These are phyloP conservation scores for Colletotrichum sp. DNA, from an alignment of 2,329 filamentous ascomycete species.

Conservation along the genomic window DNA sequence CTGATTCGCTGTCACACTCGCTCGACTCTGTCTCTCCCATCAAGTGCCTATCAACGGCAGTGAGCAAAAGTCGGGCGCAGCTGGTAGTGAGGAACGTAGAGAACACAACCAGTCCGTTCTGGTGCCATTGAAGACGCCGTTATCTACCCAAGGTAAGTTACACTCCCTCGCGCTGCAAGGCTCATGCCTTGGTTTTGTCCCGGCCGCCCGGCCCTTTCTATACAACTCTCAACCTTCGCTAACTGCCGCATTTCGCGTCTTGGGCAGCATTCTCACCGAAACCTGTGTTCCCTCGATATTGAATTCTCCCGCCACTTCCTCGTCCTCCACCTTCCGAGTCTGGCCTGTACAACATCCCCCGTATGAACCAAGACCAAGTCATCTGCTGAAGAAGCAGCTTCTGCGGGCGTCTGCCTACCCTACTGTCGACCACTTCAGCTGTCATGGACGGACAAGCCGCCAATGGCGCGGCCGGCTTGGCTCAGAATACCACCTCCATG, in stretches of 20 bases:
- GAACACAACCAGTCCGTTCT: not conserved
- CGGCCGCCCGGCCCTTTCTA: not conserved
- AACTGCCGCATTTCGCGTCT: not conserved
- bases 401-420: not conserved
- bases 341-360: not conserved
- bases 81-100: not conserved
- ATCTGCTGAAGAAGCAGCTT: slow-evolving; percentile 13
- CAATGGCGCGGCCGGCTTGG: slow-evolving; percentile 34
- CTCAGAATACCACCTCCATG: slow-evolving; percentile 27
- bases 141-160: not conserved
- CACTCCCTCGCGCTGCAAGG: not conserved
- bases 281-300: not conserved
- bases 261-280: slow-evolving; percentile 14
- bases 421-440: slow-evolving; percentile 9
- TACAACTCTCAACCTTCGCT: not conserved
- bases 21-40: not conserved
- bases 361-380: slow-evolving; percentile 6
- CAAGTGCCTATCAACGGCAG: not conserved
- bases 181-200: not conserved
- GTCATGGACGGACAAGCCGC: slow-evolving; percentile 34
- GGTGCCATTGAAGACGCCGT: not conserved
- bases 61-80: not conserved
- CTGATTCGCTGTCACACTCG: not conserved
- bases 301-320: not conserved
- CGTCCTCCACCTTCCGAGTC: not conserved